Evolutionary conservation across 305 asterid genomes (phyloP).

Genomic region (Stenogyne calaminthoides): DNA sequence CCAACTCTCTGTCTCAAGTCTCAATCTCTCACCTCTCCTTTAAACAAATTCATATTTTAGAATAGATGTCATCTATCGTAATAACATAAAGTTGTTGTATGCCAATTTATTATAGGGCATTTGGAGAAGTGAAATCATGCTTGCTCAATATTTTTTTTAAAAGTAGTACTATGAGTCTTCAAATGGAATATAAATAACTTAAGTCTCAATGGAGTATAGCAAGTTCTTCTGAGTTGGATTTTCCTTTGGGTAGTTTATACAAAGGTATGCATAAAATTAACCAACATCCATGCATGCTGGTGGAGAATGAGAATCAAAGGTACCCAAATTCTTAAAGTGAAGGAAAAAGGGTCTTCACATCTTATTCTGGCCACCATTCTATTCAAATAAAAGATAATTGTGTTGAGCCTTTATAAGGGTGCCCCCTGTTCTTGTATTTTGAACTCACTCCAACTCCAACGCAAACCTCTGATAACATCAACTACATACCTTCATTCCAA

Average conservation of each 20-base stretch:
- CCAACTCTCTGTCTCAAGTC: neutral
- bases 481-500: neutral
- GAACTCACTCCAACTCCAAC: slow-evolving; percentile 28
- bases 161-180: too few species aligned
- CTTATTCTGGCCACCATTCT: slow-evolving; percentile 10
- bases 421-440: slow-evolving; percentile 22
- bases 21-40: neutral
- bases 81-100: neutral
- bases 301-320: slow-evolving; percentile 24
- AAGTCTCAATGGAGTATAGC: neutral
- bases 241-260: neutral
- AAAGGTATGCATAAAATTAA: neutral
- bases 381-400: neutral
- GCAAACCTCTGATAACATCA: slow-evolving; percentile 7
- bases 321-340: slow-evolving; percentile 19
- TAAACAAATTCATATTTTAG: neutral
- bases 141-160: neutral
- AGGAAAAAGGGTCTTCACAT: neutral
- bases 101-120: neutral
- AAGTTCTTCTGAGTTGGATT: too few species aligned
- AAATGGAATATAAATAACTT: too few species aligned
- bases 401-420: slow-evolving; percentile 34
- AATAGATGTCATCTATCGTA: neutral
- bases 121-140: neutral
- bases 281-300: slow-evolving; percentile 17